Conservation (phyloP, 768 basidiomycete genomes). For the Psilocybe sp. region DNA sequence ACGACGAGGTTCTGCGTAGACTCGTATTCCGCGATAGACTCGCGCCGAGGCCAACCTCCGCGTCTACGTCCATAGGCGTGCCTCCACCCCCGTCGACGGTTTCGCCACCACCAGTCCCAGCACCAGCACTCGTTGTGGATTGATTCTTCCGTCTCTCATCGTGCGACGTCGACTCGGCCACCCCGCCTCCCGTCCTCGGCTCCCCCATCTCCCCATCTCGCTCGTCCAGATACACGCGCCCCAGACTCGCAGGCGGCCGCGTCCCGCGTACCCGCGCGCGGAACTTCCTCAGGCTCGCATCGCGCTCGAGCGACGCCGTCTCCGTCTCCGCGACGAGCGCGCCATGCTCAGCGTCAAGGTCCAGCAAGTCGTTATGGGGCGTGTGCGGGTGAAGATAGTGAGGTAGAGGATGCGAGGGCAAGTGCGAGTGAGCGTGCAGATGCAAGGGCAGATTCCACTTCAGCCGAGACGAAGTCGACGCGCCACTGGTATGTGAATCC, state of each 20-base stretch:
- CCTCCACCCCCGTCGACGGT: neutral
- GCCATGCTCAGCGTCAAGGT: neutral
- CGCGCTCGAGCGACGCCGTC: slow-evolving; percentile 16
- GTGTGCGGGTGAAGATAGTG: neutral
- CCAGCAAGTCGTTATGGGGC: neutral
- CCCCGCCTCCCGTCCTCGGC: neutral
- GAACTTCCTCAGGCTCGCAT: slow-evolving; percentile 27
- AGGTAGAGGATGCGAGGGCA: too few relatives aligned
- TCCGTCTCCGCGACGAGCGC: neutral
- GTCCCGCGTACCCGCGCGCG: slow-evolving; percentile 27
- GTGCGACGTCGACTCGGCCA: too few relatives aligned
- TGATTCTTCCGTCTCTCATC: too few relatives aligned
- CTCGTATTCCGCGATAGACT: slow-evolving; percentile 14
- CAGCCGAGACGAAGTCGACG: too few relatives aligned
- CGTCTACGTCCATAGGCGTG: neutral
- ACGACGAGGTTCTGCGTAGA: neutral
- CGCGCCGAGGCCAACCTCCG: slow-evolving; percentile 7
- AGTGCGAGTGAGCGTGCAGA: too few relatives aligned
- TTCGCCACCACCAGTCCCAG: too few relatives aligned
- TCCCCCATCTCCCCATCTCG: slow-evolving; percentile 28
- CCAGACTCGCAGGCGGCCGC: slow-evolving; percentile 17
- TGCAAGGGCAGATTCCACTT: too few relatives aligned
- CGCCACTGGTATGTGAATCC: too few relatives aligned
- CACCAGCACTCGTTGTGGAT: too few relatives aligned
- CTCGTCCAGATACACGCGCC: slow-evolving; percentile 24